These are phyloP conservation scores for Venturia pyrina DNA, from an alignment of 2,329 filamentous ascomycete genomes.

Conservation along the genomic window DNA sequence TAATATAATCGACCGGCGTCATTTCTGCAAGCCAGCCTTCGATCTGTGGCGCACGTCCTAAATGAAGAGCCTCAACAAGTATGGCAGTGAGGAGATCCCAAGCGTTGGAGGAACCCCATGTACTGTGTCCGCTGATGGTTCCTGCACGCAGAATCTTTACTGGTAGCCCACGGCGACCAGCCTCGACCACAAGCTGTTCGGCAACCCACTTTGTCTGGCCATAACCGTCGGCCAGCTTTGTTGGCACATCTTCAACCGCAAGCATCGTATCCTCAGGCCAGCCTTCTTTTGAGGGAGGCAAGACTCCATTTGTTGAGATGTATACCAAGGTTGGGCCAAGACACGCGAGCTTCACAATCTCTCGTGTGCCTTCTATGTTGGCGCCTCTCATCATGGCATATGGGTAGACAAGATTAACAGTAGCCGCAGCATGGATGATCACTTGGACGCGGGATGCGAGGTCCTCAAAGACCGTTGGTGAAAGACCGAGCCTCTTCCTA, in stretches of 20 bases:
- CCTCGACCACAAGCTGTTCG: conserved; percentile 63
- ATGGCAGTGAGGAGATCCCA: conserved; percentile 70
- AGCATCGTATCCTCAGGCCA: conserved; percentile 64
- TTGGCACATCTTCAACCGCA: conserved; percentile 56
- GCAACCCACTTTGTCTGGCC: conserved; percentile 77
- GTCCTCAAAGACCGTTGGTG: conserved; percentile 53
- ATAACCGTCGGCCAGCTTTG: conserved; percentile 61
- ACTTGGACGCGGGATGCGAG: conserved; percentile 58
- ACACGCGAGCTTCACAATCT: conserved; percentile 62
- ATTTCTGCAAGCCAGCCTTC: conserved; percentile 71
- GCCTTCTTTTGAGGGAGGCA: conserved; percentile 59
- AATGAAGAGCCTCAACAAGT: conserved; percentile 64
- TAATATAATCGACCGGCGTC: conserved; percentile 76
- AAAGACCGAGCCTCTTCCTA: conserved; percentile 57
- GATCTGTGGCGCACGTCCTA: conserved; percentile 61
- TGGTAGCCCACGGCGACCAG: conserved; percentile 56
- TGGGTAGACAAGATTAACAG: conserved; percentile 72
- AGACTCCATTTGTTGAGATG: conserved; percentile 69
- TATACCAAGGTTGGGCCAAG: conserved; percentile 66
- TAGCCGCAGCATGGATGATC: conserved; percentile 67
- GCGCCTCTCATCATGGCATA: conserved; percentile 65
- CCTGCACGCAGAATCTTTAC: conserved; percentile 63
- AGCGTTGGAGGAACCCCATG: conserved; percentile 64
- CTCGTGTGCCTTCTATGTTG: conserved; percentile 70
- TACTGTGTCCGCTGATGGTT: conserved; percentile 70